A percentile compares a stretch with the other conserved stretches of the same genome.
Conservation (phyloP, 495 filamentous ascomycete genomes). For the Ascobolus immersus region DNA sequence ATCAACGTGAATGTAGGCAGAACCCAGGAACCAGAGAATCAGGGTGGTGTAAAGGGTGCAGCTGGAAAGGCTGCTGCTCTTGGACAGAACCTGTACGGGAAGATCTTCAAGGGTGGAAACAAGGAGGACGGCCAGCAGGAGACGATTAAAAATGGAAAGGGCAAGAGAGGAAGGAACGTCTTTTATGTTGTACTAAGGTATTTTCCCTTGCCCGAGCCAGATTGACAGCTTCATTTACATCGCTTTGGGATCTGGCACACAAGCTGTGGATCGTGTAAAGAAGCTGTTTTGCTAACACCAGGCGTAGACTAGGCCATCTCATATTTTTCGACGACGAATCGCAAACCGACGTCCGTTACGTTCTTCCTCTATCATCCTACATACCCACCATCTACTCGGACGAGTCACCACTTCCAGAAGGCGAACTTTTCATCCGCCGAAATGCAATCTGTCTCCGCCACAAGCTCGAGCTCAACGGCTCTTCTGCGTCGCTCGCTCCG, state of each 20-base stretch:
- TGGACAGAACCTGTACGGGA: slow-evolving; percentile 95
- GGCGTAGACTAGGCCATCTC: slow-evolving; percentile 59
- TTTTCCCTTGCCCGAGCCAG: too few relatives aligned
- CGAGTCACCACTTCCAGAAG: slow-evolving; percentile 56
- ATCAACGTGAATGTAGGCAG: too few relatives aligned
- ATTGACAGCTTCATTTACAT: too few relatives aligned
- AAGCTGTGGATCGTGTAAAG: background rate
- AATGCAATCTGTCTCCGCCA: slow-evolving; percentile 75
- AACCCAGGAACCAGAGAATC: too few relatives aligned
- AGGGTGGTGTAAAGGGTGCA: too few relatives aligned
- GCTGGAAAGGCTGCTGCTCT: too few relatives aligned
- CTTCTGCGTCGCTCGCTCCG: slow-evolving; percentile 28
- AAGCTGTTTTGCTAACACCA: slow-evolving; percentile 5
- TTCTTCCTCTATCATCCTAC: slow-evolving; percentile 75
- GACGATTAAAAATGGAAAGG: slow-evolving; percentile 14
- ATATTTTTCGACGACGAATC: slow-evolving; percentile 89
- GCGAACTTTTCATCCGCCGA: slow-evolving; percentile 81
- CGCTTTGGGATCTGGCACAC: background rate
- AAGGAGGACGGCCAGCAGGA: slow-evolving; percentile 23
- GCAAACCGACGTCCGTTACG: slow-evolving; percentile 81
- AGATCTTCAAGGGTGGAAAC: slow-evolving; percentile 50
- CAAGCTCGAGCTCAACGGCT: slow-evolving; percentile 30
- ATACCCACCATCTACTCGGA: slow-evolving; percentile 66
- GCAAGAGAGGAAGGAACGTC: slow-evolving; percentile 59
- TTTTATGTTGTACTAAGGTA: slow-evolving; percentile 81